These are phyloP conservation scores for Claviceps monticola DNA, from an alignment of 2,329 filamentous ascomycete genomes.

Conservation along the genomic window DNA sequence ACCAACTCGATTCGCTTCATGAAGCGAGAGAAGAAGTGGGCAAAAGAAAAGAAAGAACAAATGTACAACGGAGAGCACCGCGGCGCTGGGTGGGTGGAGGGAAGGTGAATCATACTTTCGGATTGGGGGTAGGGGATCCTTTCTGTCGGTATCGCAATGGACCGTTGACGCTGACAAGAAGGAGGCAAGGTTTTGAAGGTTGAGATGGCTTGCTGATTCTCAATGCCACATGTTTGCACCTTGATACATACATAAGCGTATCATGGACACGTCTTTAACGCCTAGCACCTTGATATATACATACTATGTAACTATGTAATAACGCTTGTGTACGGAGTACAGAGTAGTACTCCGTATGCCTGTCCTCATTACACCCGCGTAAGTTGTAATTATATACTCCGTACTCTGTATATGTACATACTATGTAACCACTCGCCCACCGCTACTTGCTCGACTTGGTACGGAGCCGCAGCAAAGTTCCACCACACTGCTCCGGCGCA, in stretches of 20 bases:
- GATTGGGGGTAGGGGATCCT: background rate
- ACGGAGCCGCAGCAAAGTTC: background rate
- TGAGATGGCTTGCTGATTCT: background rate
- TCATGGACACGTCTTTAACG: no score
- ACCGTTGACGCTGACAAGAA: background rate
- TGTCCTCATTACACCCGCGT: no score
- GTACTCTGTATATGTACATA: no score
- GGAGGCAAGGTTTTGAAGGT: background rate
- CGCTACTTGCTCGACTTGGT: background rate
- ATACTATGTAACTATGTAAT: no score
- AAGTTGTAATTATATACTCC: no score
- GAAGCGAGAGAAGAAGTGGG: background rate
- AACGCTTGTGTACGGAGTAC: no score
- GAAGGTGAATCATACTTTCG: background rate
- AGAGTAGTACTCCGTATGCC: no score
- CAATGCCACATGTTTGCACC: no score
- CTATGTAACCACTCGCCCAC: background rate
- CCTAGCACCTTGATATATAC: no score
- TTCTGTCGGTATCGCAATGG: background rate
- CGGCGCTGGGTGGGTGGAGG: background rate
- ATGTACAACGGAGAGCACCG: background rate
- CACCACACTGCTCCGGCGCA: background rate
- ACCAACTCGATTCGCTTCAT: background rate
- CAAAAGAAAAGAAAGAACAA: background rate
- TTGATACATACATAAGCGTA: no score